Evolutionary conservation across 345 rosid genomes (phyloP).

Genomic region (Eucalyptus lansdowneana): DNA sequence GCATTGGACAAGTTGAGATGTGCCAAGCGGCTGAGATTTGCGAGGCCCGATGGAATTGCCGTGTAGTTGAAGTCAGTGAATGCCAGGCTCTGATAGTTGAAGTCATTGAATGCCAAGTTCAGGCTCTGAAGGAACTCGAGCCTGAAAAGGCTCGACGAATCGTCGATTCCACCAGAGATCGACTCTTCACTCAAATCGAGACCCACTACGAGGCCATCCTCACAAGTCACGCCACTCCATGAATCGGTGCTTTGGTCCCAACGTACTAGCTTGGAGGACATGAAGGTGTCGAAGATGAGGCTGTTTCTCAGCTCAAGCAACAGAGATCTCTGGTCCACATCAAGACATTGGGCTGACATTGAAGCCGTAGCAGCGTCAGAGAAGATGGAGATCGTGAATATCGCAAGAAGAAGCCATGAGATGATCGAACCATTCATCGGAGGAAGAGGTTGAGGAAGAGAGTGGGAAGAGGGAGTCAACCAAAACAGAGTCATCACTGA

Average conservation of each 20-base stretch:
- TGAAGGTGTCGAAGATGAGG: fast-evolving
- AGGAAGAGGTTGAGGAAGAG: not conserved
- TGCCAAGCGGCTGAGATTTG: fast-evolving
- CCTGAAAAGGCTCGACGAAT: fast-evolving
- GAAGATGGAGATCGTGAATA: not conserved
- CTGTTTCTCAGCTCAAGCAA: not conserved
- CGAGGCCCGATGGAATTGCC: fast-evolving
- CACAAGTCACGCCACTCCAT: constrained; percentile 27
- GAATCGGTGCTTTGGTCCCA: constrained; percentile 8
- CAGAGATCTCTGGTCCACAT: not conserved
- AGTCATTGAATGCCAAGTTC: not conserved
- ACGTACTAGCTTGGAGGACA: not conserved
- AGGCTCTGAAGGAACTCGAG: not conserved
- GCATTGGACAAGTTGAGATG: not conserved
- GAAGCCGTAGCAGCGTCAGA: not conserved
- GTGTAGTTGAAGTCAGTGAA: fast-evolving
- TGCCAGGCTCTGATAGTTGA: fast-evolving
- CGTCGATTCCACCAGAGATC: fast-evolving
- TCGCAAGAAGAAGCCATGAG: not conserved
- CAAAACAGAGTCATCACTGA: no score
- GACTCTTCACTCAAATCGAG: fast-evolving
- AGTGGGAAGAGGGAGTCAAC: not conserved
- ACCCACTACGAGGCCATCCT: constrained; percentile 1
- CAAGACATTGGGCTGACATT: not conserved
- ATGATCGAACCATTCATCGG: fast-evolving